Conservation (phyloP, 2,329 filamentous ascomycete species). For the Neoscytalidium dimidiatum region DNA sequence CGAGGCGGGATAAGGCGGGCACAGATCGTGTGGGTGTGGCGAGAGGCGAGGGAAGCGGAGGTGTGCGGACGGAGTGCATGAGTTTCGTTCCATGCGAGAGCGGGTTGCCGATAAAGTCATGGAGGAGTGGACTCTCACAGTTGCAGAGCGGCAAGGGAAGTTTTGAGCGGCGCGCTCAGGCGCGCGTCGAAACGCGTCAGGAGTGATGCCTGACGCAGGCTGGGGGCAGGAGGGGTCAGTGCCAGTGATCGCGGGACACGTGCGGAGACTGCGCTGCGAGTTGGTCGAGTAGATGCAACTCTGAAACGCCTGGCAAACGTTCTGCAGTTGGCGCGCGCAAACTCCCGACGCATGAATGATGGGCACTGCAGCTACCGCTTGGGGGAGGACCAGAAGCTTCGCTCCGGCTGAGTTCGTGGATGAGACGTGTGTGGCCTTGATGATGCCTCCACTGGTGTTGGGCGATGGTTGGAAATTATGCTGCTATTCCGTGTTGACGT, state of each 20-base stretch:
- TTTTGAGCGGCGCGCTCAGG: neutral
- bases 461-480: neutral
- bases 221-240: too few relatives aligned
- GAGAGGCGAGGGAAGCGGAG: too few relatives aligned
- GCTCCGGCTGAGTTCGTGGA: neutral
- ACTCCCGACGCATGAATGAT: neutral
- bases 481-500: neutral
- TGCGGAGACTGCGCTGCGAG: neutral
- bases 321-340: neutral
- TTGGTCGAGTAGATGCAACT: neutral
- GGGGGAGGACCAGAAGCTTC: neutral
- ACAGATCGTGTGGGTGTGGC: too few relatives aligned
- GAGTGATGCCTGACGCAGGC: neutral
- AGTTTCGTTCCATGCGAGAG: too few relatives aligned
- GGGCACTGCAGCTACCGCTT: neutral
- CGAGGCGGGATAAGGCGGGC: too few relatives aligned
- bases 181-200: neutral
- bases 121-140: neutral
- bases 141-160: too few relatives aligned
- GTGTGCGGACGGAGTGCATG: too few relatives aligned
- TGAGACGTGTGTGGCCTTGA: neutral
- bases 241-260: neutral
- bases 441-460: neutral
- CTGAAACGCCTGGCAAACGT: neutral
- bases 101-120: neutral